Evolutionary conservation across 495 filamentous ascomycete genomes (phyloP), one percentile per base, ranked within the genome.

Genomic region (Opeltia flavorubescens): DNA sequence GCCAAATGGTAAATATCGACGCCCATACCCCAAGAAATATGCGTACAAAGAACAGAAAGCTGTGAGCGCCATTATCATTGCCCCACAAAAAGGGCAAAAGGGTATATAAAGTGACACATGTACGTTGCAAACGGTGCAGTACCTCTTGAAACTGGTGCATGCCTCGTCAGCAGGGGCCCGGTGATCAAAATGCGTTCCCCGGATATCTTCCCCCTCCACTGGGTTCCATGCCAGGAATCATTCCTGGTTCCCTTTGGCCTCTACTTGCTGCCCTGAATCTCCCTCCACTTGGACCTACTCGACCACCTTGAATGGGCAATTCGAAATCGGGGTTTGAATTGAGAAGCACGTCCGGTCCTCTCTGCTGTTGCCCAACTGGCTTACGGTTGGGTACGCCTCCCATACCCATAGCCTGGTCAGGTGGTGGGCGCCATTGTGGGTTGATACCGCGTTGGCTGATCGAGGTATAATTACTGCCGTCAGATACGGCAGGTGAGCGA

Each of bases 391-490:
- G 55, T 9, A 58, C 50, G 23, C 50, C 53, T 1, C 57, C 35
- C 38, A 48, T 46, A 7, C 45, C 41, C 46, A 46, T 38, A 15
- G 48, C 48, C 39, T 43, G 43, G 7, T 45, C 25, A 33, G 31
- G 40, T 56, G 38, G 46, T 13, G 65, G 84, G 62, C 64, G 62
- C 87, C 88, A 94, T 27, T 78, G 77, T 3, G 88, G 88, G 59
- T 94, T 95, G 17, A 91, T 63, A n/a, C 81, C 79, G 23, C 88
- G 73, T 64, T 94, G 84, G 0, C 79, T 85, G 33, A 95, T 78
- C 21, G 81, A 86, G 11, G 88, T 94, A 66, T 89, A 94, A 48
- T 80, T 80, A 47, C 79, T 84, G 26, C 75, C 68, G 50, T 89
- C 84, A 49, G 79, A 85, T 53, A 81, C 75, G 39, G 85, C 76